Percentiles rank a stretch among this genome's conserved stretches.
These are phyloP conservation scores for Monosporozyma aerobia DNA, from an alignment of 805 yeast species.

Conservation along the genomic window DNA sequence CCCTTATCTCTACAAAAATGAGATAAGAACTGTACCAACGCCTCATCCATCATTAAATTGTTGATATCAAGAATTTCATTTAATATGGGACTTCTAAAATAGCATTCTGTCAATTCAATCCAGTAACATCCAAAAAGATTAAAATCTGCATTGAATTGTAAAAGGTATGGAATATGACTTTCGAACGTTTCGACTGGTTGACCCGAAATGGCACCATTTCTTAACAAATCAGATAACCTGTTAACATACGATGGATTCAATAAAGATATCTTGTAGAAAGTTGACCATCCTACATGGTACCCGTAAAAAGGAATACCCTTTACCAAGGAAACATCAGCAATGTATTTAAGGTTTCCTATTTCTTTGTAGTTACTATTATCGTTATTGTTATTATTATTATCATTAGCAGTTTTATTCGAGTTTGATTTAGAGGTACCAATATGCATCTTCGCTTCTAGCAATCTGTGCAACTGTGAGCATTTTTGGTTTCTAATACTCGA, in stretches of 20 bases:
- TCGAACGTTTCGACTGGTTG: conserved; percentile 50
- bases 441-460: conserved; percentile 37
- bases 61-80: conserved; percentile 24
- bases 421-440: conserved; percentile 26
- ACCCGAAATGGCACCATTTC: conserved; percentile 36
- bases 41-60: conserved; percentile 25
- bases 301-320: conserved; percentile 82
- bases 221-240: conserved; percentile 43
- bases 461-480: conserved; percentile 33
- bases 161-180: conserved; percentile 64
- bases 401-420: conserved; percentile 18
- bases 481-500: conserved; percentile 24
- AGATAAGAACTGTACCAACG: conserved; percentile 29
- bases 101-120: conserved; percentile 41
- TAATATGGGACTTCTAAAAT: conserved; percentile 51
- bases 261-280: conserved; percentile 60
- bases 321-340: conserved; percentile 56
- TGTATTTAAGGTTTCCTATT: conserved; percentile 30
- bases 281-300: conserved; percentile 53
- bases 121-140: conserved; percentile 81
- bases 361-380: not conserved
- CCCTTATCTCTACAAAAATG: conserved; percentile 14
- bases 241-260: conserved; percentile 51
- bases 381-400: not conserved
- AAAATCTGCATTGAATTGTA: conserved; percentile 77